Conservation (phyloP, 1,284 basidiomycete species). For the Dichomitus squalens region DNA sequence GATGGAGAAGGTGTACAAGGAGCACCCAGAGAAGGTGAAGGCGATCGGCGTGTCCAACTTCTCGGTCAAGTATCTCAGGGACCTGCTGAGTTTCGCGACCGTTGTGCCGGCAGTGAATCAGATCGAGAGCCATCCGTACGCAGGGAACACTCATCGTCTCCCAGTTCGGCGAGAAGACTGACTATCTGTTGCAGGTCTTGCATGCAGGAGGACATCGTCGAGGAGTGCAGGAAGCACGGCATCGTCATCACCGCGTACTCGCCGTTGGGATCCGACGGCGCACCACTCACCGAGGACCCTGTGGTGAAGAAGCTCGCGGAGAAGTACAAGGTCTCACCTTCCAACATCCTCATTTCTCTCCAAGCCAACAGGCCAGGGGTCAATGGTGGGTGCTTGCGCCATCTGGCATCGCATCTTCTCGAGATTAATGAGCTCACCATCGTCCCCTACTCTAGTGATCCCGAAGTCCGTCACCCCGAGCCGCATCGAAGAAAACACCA, state of each 20-base stretch:
- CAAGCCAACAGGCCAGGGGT: constrained; percentile 65
- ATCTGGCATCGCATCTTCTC: background rate
- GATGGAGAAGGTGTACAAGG: constrained; percentile 72
- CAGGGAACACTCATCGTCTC: constrained; percentile 9
- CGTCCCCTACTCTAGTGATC: constrained; percentile 43
- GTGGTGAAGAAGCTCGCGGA: constrained; percentile 56
- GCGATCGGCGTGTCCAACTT: constrained; percentile 82
- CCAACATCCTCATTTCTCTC: constrained; percentile 64
- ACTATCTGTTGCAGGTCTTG: constrained; percentile 48
- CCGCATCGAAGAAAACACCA: constrained; percentile 61
- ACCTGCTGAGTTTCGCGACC: constrained; percentile 59
- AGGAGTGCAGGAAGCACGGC: constrained; percentile 60
- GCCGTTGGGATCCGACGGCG: constrained; percentile 76
- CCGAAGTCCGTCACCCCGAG: constrained; percentile 64
- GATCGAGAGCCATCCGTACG: constrained; percentile 76
- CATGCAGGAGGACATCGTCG: constrained; percentile 63
- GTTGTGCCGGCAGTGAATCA: constrained; percentile 83
- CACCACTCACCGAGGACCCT: constrained; percentile 66
- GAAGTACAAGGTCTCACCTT: constrained; percentile 54
- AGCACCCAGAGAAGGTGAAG: constrained; percentile 65
- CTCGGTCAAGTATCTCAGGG: constrained; percentile 59
- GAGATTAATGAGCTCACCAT: background rate
- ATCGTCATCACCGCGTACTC: constrained; percentile 78
- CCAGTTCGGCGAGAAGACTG: background rate
- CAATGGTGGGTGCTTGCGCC: constrained; percentile 50